phyloP scores from a whole-genome alignment of 2,329 filamentous ascomycete species.

The Paracorniculantispora psalliotae region DNA sequence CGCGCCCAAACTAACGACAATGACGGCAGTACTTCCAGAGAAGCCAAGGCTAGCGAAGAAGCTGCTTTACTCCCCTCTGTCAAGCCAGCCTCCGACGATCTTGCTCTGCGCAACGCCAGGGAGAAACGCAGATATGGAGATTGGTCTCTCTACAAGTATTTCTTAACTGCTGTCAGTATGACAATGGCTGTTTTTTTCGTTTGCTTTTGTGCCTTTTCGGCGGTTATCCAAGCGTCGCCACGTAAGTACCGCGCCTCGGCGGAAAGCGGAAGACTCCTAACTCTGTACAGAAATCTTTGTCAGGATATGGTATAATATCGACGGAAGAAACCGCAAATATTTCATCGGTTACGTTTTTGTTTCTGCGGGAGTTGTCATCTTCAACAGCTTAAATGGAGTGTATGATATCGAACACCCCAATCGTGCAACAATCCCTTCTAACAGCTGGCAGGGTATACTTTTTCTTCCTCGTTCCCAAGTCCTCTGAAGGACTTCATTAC shows the following conservation, averaged over 20 bases:
- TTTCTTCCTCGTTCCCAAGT: background rate
- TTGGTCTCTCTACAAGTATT: constrained; percentile 4
- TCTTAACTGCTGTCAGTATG: background rate
- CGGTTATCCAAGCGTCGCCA: background rate
- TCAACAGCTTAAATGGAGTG: background rate
- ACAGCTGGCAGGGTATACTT: background rate
- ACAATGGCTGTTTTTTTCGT: background rate
- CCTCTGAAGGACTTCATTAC: background rate
- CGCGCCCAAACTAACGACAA: background rate
- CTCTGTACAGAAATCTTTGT: background rate
- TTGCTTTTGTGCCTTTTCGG: background rate
- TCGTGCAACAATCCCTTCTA: background rate
- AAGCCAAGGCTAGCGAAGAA: background rate
- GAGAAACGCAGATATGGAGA: background rate
- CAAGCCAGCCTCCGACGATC: background rate
- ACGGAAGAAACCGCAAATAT: background rate
- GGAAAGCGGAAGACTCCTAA: background rate
- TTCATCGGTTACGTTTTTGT: background rate
- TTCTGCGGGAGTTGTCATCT: background rate
- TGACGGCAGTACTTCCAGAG: background rate
- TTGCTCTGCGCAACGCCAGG: background rate
- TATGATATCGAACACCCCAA: background rate
- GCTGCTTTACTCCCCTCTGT: background rate
- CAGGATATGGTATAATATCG: constrained; percentile 6
- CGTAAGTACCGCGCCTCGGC: background rate